Base-by-base conservation (phyloP, 805 yeast genomes). In the Sugiyamaella chiloensis region DNA sequence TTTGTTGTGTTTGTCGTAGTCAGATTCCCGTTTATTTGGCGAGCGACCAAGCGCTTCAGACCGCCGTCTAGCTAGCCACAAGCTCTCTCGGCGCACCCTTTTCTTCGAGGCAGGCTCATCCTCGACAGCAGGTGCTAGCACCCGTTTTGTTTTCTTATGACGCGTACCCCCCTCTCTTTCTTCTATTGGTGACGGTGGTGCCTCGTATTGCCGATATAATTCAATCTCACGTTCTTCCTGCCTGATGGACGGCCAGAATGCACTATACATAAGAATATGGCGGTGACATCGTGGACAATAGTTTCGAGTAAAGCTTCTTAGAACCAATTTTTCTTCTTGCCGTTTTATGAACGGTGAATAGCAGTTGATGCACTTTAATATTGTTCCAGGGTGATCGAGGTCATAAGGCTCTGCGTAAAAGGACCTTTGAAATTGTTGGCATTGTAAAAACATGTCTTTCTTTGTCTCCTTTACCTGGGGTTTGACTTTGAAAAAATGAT, bases 211-310 rank as follows among this genome's bases (percentile, higher is more conserved):
- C n/a, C 48, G 14, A 21, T 51, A 51, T 17, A 51, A 48, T 26
- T 50, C 51, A 14, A 54, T 40, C 20, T 12, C 24, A 9, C 30
- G 40, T n/a, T 49, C 52, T 26, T 52, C 44, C 2, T 21, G n/a
- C 12, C 11, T 19, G 21, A 47, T 34, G 17, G 53, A 37, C 11
- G 68, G 68, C 68, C 68, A 64, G 23, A 32, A 48, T 6, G 51
- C 47, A 23, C 51, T 52, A 46, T 61, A 64, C 6, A 64, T 35
- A 1, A 51, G 49, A 3, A 60, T 60, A 37, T 64, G 68, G 17
- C 68, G 55, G 27, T 62, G 60, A 32, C 68, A 64, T 29, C 67
- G 48, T 3, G 61, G 57, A 42, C 68, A 64, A 30, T 51, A 51
- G 20, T 46, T 42, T 5, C 60, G 43, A 2, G 40, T 39, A 11